Percentiles rank a stretch among this genome's conserved stretches.
Conservation (phyloP, 2,329 filamentous ascomycete genomes). For the Sporothrix inflata region DNA sequence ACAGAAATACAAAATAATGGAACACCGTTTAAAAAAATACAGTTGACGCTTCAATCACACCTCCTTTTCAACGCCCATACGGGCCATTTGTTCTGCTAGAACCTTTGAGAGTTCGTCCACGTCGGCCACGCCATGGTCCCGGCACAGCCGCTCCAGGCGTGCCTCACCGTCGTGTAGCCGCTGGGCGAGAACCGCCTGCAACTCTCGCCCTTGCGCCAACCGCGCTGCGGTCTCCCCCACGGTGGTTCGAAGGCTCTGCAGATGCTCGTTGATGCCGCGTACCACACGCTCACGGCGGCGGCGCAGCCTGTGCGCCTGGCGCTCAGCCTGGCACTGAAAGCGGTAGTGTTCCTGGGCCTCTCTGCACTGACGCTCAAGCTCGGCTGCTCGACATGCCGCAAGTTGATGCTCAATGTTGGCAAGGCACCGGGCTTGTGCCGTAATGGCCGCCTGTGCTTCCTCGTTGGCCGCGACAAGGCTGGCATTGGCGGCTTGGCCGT, state of each 20-base stretch:
- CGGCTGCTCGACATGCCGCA: not conserved
- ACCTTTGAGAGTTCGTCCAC: constrained; percentile 10
- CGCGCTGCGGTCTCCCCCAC: constrained; percentile 24
- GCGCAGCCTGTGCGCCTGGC: not conserved
- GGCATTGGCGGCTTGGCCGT: constrained; percentile 9
- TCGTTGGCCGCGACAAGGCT: constrained; percentile 26
- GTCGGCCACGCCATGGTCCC: constrained; percentile 15
- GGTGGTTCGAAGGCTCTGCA: constrained; percentile 33
- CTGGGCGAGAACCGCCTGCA: constrained; percentile 24
- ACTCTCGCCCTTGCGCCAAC: constrained; percentile 21
- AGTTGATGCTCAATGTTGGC: constrained; percentile 19
- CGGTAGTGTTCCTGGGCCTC: constrained; percentile 22
- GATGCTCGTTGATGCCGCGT: constrained; percentile 33
- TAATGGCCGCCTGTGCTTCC: constrained; percentile 8
- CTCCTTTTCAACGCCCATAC: not conserved
- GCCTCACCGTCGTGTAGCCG: constrained; percentile 23
- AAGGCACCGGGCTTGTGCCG: constrained; percentile 16
- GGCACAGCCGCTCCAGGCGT: constrained; percentile 27
- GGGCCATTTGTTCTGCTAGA: not conserved
- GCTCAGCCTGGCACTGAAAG: not conserved
- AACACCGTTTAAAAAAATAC: not conserved
- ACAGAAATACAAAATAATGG: not conserved
- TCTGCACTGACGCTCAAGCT: not conserved
- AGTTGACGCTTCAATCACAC: not conserved
- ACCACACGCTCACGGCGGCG: constrained; percentile 23